Percentiles rank a stretch among this genome's conserved stretches.
Evolutionary conservation across 2,329 filamentous ascomycete genomes (phyloP).

Genomic region (Teratosphaeria gauchensis): DNA sequence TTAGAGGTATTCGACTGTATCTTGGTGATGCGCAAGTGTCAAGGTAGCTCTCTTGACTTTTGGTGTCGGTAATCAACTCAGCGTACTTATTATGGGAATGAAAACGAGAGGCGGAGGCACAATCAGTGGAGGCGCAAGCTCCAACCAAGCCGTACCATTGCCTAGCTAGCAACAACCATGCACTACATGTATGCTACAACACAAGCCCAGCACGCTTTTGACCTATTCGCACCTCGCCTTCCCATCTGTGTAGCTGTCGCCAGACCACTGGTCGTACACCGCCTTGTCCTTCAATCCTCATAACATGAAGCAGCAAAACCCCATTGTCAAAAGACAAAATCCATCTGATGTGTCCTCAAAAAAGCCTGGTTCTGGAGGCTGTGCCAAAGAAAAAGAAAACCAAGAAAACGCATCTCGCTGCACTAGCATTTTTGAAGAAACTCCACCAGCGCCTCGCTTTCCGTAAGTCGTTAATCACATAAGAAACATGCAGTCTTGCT

Average conservation of each 20-base stretch:
- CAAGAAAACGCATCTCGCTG: background rate
- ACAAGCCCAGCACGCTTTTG: background rate
- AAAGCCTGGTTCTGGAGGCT: background rate
- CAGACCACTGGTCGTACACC: background rate
- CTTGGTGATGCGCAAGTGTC: no score
- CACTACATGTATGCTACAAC: background rate
- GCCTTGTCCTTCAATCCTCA: background rate
- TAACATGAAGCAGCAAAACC: background rate
- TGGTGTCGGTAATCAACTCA: no score
- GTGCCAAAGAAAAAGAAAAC: background rate
- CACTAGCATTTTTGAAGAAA: slow-evolving; percentile 2
- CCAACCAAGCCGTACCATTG: background rate
- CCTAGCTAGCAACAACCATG: background rate
- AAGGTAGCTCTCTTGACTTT: no score
- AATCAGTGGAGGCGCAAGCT: background rate
- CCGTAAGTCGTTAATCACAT: slow-evolving; percentile 6
- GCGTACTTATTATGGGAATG: background rate
- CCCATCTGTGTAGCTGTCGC: background rate
- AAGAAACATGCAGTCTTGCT: slow-evolving; percentile 6
- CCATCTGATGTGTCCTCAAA: background rate
- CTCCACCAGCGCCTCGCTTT: slow-evolving; percentile 23
- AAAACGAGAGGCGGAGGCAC: background rate
- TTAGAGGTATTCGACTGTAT: no score
- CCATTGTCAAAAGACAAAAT: background rate
- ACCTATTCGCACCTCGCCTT: background rate